Evolutionary conservation across 2,329 filamentous ascomycete species (phyloP).

Genomic region (Whalleya microplaca): DNA sequence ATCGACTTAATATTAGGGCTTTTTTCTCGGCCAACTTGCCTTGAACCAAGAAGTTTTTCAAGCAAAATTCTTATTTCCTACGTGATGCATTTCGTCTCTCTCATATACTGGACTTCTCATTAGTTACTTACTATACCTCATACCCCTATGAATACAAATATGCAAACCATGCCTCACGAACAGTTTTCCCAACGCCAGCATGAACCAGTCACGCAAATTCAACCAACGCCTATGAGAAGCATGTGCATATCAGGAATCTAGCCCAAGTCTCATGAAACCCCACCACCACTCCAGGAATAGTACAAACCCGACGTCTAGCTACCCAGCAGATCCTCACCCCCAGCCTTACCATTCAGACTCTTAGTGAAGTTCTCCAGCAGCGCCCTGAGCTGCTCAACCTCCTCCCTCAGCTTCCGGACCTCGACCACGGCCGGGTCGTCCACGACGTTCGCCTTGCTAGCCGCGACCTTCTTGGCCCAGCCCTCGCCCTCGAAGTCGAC

Average conservation of each 20-base stretch:
- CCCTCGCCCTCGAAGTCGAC: conserved; percentile 82
- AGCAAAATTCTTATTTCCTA: no score
- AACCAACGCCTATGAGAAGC: not conserved
- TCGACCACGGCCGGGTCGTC: conserved; percentile 77
- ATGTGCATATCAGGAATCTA: not conserved
- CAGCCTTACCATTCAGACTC: conserved; percentile 20
- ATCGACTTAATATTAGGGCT: no score
- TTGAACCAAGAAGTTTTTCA: no score
- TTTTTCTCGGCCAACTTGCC: no score
- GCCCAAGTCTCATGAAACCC: not conserved
- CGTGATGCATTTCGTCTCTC: no score
- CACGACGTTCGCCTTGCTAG: conserved; percentile 80
- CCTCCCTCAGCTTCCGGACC: conserved; percentile 59
- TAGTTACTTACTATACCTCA: conserved; percentile 18
- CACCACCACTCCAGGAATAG: not conserved
- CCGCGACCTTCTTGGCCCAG: conserved; percentile 80
- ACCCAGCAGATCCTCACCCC: conserved; percentile 23
- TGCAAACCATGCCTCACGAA: not conserved
- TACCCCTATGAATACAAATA: not conserved
- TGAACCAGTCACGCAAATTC: not conserved
- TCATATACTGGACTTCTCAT: no score
- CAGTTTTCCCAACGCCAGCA: not conserved
- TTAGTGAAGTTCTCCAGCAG: conserved; percentile 43
- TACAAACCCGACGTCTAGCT: not conserved
- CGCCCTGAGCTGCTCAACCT: conserved; percentile 60